Evolutionary conservation across 2,329 filamentous ascomycete species (phyloP).

Genomic region (Magnaporthales sp.): DNA sequence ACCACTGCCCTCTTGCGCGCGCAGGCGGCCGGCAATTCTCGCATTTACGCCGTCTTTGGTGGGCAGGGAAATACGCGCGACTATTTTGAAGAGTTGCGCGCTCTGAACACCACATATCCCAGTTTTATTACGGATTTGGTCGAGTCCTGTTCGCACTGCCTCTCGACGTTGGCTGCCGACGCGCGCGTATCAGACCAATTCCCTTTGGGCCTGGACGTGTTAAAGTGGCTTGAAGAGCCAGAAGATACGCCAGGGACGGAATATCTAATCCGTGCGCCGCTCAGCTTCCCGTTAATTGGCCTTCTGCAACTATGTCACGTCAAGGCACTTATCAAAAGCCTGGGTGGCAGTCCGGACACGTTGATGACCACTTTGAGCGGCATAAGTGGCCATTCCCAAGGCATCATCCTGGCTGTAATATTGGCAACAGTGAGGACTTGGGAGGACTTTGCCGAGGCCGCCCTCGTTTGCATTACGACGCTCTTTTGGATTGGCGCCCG

Average conservation of each 20-base stretch:
- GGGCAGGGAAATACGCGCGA: conserved; percentile 99
- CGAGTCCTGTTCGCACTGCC: conserved; percentile 68
- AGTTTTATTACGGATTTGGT: conserved; percentile 54
- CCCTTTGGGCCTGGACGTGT: conserved; percentile 86
- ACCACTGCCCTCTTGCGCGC: too few species aligned
- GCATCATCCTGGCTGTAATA: conserved; percentile 85
- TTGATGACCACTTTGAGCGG: conserved; percentile 77
- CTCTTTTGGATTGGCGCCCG: conserved; percentile 98
- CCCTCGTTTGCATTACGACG: conserved; percentile 75
- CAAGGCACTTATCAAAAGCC: conserved; percentile 81
- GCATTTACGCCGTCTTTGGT: conserved; percentile 71
- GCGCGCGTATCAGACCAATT: conserved; percentile 89
- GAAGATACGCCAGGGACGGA: conserved; percentile 92
- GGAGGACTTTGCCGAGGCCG: conserved; percentile 79
- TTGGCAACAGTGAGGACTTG: conserved; percentile 86
- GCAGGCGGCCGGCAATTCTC: too few species aligned
- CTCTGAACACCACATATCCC: neutral
- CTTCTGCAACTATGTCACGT: conserved; percentile 95
- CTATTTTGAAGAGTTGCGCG: conserved; percentile 84
- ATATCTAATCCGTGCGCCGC: conserved; percentile 87
- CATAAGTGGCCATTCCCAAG: conserved; percentile 92
- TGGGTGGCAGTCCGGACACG: conserved; percentile 82
- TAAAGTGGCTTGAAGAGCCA: conserved; percentile 82
- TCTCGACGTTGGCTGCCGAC: conserved; percentile 75
- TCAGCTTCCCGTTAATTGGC: conserved; percentile 93